Conservation (phyloP, 208 protist species). For the Willaertia magna region DNA sequence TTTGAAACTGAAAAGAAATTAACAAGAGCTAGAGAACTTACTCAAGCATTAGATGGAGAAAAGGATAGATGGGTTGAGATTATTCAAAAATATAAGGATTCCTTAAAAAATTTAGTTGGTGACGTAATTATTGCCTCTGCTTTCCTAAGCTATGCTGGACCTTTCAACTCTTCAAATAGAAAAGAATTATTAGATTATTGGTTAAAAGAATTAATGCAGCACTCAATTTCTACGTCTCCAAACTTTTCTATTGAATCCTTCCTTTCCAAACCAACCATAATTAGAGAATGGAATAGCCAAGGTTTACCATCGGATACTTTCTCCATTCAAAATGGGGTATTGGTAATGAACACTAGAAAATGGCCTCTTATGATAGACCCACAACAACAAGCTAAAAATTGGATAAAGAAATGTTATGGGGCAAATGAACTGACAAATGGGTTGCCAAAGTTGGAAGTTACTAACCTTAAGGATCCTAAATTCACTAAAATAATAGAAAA, state of each 20-base stretch:
- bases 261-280: slow-evolving; percentile 79
- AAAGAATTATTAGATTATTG: slow-evolving; percentile 71
- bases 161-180: slow-evolving; percentile 87
- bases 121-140: slow-evolving; percentile 88
- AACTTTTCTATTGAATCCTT: slow-evolving; percentile 81
- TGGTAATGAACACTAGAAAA: slow-evolving; percentile 78
- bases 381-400: slow-evolving; percentile 96
- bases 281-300: slow-evolving; percentile 90
- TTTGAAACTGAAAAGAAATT: slow-evolving; percentile 89
- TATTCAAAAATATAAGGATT: slow-evolving; percentile 72
- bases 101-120: slow-evolving; percentile 71
- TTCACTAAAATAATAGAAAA: slow-evolving; percentile 87
- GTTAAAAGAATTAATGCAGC: slow-evolving; percentile 58
- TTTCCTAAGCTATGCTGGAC: slow-evolving; percentile 91
- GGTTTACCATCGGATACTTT: slow-evolving; percentile 89
- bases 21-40: slow-evolving; percentile 84
- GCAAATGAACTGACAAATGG: slow-evolving; percentile 50
- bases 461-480: slow-evolving; percentile 82
- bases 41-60: slow-evolving; percentile 89
- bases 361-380: slow-evolving; percentile 98
- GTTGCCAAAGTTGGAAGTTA: slow-evolving; percentile 74
- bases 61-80: slow-evolving; percentile 83
- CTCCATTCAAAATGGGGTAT: slow-evolving; percentile 86
- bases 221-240: slow-evolving; percentile 60
- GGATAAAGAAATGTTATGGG: slow-evolving; percentile 72